Conservation (phyloP, 176 grass and related monocot species). For the Oryza rufipogon region DNA sequence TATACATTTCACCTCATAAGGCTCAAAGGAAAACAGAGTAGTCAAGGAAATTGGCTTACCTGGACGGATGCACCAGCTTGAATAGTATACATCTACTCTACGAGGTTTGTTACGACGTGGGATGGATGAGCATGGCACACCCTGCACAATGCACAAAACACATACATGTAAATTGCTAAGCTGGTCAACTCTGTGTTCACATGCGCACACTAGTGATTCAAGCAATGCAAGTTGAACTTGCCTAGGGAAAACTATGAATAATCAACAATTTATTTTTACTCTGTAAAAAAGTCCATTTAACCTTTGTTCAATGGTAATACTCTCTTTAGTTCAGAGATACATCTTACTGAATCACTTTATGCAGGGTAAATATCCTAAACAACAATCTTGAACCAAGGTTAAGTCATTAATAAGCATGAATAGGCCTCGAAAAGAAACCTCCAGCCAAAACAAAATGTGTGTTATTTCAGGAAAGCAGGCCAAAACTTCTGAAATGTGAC, state of each 20-base stretch:
- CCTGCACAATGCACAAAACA: slow-evolving; percentile 49
- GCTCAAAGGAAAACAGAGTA: slow-evolving; percentile 5
- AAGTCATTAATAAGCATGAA: background rate
- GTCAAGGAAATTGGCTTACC: slow-evolving; percentile 42
- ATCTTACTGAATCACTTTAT: slow-evolving; percentile 19
- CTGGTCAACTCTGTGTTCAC: background rate
- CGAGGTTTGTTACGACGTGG: slow-evolving; percentile 69
- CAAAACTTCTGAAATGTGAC: background rate
- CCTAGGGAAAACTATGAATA: slow-evolving; percentile 16
- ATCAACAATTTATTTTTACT: background rate
- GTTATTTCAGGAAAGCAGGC: background rate
- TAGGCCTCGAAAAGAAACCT: slow-evolving; percentile 14
- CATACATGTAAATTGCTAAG: slow-evolving; percentile 25
- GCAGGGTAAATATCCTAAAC: slow-evolving; percentile 24
- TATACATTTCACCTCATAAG: slow-evolving; percentile 14
- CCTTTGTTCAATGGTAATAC: background rate
- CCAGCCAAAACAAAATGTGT: background rate
- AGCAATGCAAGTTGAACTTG: slow-evolving; percentile 22
- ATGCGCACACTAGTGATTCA: background rate
- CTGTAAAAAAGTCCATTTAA: background rate
- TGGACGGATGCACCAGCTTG: slow-evolving; percentile 91
- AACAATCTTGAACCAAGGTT: background rate
- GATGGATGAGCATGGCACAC: slow-evolving; percentile 67
- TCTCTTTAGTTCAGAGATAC: too few species aligned
- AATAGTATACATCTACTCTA: slow-evolving; percentile 87